These are phyloP conservation scores for Mortierella sp. DNA, from an alignment of 371 early-diverging fungal species.

Conservation along the genomic window DNA sequence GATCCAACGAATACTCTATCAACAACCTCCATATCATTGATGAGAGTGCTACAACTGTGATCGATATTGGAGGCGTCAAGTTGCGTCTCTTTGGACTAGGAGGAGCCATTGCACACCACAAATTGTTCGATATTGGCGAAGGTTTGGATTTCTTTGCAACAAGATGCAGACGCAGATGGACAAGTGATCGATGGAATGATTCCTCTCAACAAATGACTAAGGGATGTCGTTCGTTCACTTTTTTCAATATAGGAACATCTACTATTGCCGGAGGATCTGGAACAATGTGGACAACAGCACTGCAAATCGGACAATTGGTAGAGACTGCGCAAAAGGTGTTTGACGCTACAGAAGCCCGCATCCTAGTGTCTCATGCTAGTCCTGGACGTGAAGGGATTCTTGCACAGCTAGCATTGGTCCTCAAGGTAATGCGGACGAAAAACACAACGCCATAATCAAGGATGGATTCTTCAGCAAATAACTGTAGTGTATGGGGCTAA, in stretches of 20 bases:
- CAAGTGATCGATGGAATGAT: too few species aligned
- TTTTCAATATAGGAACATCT: slow-evolving; percentile 55
- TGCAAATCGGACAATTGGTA: slow-evolving; percentile 75
- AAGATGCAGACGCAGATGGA: too few species aligned
- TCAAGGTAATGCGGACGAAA: too few species aligned
- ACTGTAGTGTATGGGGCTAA: too few species aligned
- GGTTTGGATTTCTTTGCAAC: slow-evolving; percentile 48
- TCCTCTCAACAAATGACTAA: too few species aligned
- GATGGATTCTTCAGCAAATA: too few species aligned
- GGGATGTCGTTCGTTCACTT: background rate
- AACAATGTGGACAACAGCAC: slow-evolving; percentile 76
- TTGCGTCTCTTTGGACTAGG: slow-evolving; percentile 74
- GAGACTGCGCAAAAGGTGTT: slow-evolving; percentile 66
- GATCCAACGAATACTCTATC: slow-evolving; percentile 61
- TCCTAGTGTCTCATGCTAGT: slow-evolving; percentile 71
- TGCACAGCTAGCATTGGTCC: slow-evolving; percentile 67
- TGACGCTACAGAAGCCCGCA: slow-evolving; percentile 67
- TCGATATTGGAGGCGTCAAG: slow-evolving; percentile 71
- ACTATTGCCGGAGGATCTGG: slow-evolving; percentile 77
- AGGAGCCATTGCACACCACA: slow-evolving; percentile 74
- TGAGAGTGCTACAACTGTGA: slow-evolving; percentile 63
- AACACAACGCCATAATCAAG: too few species aligned
- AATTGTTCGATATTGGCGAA: slow-evolving; percentile 76
- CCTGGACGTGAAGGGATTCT: slow-evolving; percentile 74
- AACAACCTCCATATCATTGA: slow-evolving; percentile 68